These are phyloP conservation scores for Aphanomyces invadans DNA, from an alignment of 352 stramenopile genomes.

Conservation along the genomic window DNA sequence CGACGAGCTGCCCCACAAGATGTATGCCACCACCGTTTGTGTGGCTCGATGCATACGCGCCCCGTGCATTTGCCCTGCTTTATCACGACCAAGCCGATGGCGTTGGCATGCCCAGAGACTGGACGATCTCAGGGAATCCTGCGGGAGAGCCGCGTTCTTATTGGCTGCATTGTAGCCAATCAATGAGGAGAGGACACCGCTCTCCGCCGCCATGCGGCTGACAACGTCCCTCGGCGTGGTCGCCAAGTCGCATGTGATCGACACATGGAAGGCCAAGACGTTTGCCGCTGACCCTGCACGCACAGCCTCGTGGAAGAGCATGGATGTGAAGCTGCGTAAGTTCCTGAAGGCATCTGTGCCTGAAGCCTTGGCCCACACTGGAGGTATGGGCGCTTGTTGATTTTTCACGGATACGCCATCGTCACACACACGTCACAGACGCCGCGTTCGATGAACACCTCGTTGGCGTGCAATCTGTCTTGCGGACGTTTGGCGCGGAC, in stretches of 20 bases:
- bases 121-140: too few species aligned
- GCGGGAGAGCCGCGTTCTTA: not conserved
- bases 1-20: too few species aligned
- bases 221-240: not conserved
- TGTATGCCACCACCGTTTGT: not conserved
- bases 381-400: too few species aligned
- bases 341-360: slow-evolving; percentile 13
- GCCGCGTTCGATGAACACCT: slow-evolving; percentile 51
- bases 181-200: not conserved
- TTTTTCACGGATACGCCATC: too few species aligned
- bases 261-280: slow-evolving; percentile 9
- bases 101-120: too few species aligned
- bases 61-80: too few species aligned
- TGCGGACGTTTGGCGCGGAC: slow-evolving; percentile 41
- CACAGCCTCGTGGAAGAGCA: not conserved
- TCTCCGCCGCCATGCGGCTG: not conserved
- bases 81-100: too few species aligned
- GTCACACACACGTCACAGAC: not conserved
- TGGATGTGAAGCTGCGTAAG: not conserved
- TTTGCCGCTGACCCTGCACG: not conserved
- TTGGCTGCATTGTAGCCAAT: not conserved
- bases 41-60: too few species aligned
- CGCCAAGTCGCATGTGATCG: not conserved
- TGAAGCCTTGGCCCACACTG: slow-evolving; percentile 20
- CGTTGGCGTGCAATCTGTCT: slow-evolving; percentile 40